These are phyloP conservation scores for Paracorniculantispora psalliotae DNA, from an alignment of 2,329 filamentous ascomycete genomes.

Conservation along the genomic window DNA sequence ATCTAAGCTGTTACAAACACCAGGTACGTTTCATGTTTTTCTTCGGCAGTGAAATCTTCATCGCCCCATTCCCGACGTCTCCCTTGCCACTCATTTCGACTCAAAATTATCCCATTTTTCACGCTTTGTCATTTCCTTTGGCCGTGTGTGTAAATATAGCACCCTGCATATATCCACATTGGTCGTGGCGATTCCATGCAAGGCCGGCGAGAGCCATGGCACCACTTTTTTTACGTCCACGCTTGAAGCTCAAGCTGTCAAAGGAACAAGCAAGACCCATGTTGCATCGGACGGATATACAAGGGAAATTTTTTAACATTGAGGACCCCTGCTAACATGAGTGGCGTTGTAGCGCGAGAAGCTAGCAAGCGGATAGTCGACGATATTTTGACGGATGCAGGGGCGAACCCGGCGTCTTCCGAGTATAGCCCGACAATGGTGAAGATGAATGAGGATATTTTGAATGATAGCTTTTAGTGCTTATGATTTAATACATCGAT, in stretches of 20 bases:
- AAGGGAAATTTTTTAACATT: not conserved
- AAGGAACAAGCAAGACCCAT: not conserved
- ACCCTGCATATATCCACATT: not conserved
- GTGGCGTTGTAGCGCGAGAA: constrained; percentile 55
- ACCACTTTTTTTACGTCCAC: constrained; percentile 9
- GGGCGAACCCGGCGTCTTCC: constrained; percentile 51
- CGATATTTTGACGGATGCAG: constrained; percentile 71
- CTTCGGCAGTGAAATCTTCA: not conserved
- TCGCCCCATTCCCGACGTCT: not conserved
- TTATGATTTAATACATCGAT: not conserved
- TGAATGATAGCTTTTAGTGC: constrained; percentile 56
- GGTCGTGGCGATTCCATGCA: constrained; percentile 10
- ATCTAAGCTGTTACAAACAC: constrained; percentile 73
- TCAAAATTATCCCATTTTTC: constrained; percentile 2
- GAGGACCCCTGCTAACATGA: constrained; percentile 11
- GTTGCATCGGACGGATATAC: not conserved
- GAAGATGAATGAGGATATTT: constrained; percentile 57
- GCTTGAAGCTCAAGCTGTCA: not conserved
- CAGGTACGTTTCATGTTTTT: constrained; percentile 47
- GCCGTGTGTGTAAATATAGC: not conserved
- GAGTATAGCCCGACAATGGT: constrained; percentile 63
- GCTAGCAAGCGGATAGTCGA: constrained; percentile 78
- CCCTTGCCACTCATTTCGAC: not conserved
- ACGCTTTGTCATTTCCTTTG: not conserved
- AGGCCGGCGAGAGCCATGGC: not conserved